Conservation (phyloP, 768 basidiomycete species). For the Russula sp. region DNA sequence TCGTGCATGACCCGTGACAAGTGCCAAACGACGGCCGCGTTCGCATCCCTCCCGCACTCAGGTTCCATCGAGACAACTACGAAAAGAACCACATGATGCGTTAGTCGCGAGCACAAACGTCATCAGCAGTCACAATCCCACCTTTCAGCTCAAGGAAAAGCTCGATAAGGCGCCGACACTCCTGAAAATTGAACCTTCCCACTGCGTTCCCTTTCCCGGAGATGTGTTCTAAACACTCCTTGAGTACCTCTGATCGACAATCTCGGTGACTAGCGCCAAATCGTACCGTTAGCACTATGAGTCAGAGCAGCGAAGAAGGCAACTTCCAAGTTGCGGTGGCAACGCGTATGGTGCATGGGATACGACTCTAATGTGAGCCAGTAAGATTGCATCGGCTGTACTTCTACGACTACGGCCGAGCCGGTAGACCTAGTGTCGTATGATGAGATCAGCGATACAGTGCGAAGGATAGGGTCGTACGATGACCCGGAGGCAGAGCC, state of each 20-base stretch:
- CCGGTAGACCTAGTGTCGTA: background rate
- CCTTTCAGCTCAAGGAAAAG: constrained; percentile 14
- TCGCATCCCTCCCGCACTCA: constrained; percentile 2
- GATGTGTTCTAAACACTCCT: constrained; percentile 5
- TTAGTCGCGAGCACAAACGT: background rate
- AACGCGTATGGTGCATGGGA: constrained; percentile 10
- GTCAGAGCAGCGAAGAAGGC: constrained; percentile 8
- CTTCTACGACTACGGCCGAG: background rate
- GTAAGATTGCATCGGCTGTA: constrained; percentile 3
- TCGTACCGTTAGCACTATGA: constrained; percentile 14
- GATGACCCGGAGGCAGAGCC: background rate
- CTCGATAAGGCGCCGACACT: constrained; percentile 8
- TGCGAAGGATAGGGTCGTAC: background rate
- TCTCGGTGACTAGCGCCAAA: background rate
- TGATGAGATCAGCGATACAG: background rate
- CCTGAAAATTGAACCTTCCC: constrained; percentile 13
- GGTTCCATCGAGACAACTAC: constrained; percentile 2
- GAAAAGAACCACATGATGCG: background rate
- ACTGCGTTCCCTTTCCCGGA: background rate
- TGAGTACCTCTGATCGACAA: background rate
- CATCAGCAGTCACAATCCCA: background rate
- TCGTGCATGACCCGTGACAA: constrained; percentile 11
- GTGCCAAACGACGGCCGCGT: constrained; percentile 10
- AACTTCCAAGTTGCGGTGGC: constrained; percentile 3
- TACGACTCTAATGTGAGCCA: constrained; percentile 1